Base-by-base conservation (phyloP, 2,329 filamentous ascomycete species). In the Herpotrichia juniperi region DNA sequence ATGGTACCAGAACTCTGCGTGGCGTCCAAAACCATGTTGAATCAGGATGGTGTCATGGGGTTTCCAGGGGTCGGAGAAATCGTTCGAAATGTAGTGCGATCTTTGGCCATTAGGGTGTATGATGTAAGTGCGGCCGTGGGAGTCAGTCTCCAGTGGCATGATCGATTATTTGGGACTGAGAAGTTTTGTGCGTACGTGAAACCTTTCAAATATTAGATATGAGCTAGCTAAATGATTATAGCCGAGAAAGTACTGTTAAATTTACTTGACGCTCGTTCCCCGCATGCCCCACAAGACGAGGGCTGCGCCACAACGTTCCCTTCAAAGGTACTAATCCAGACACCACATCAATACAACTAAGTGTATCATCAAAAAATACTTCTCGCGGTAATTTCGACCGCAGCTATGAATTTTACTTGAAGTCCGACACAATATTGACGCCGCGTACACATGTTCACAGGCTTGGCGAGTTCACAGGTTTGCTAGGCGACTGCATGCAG, bases 11-110 rank as follows among this genome's bases (percentile, higher is more conserved):
- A 73, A 72, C 7, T 50, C 62, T 3, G 65, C 49, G 46, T 71
- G 65, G 8, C 72, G 63, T 2, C 59, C 71, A 48, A 74, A 74
- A 8, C 71, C 71, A n/a, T 74, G 71, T 31, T 74, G 70, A 16
- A 74, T 72, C 3, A 74, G 52, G 31, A 74, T 67, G 16, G 71
- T 69, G n/a, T 69, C 62, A 42, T 46, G 16, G 1, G 67, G 57
- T 43, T 68, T 70, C 70, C 67, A 73, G 2, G 67, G 67, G 45
- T 67, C 66, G 11, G 58, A 57, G 37, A 68, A 72, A 50, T 60
- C 50, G 46, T 66, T 49, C 24, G 51, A 37, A 21, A 69, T 59
- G 54, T 70, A 70, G 56, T 70, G 66, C 3, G 69, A 63, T n/a
- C 48, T 56, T 55, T 73, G 68, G 25, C 66, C 63, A 51, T 60